These are phyloP conservation scores for Mycena metata DNA, from an alignment of 768 basidiomycete species.

Conservation along the genomic window DNA sequence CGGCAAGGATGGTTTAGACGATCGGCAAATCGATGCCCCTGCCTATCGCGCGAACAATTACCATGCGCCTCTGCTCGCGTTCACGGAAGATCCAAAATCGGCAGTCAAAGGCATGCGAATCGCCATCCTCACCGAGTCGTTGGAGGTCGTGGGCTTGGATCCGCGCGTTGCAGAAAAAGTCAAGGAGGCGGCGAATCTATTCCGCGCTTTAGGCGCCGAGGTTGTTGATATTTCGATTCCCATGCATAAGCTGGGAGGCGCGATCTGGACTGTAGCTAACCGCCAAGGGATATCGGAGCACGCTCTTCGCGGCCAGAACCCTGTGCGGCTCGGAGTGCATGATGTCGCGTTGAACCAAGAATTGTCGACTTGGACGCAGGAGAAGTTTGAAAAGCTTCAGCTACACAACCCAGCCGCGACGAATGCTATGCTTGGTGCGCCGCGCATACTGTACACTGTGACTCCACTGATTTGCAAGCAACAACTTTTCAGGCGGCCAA, in stretches of 20 bases:
- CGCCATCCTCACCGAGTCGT: slow-evolving; percentile 56
- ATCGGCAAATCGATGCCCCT: slow-evolving; percentile 46
- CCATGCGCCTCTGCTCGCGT: slow-evolving; percentile 50
- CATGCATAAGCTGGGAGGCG: slow-evolving; percentile 43
- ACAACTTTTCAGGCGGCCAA: slow-evolving; percentile 22
- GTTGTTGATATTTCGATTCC: slow-evolving; percentile 58
- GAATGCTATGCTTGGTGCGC: slow-evolving; percentile 21
- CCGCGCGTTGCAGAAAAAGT: slow-evolving; percentile 52
- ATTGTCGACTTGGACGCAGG: slow-evolving; percentile 52
- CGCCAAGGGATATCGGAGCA: slow-evolving; percentile 36
- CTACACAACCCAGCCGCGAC: slow-evolving; percentile 32
- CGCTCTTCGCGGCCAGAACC: slow-evolving; percentile 37
- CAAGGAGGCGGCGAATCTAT: slow-evolving; percentile 48
- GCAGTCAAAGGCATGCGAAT: slow-evolving; percentile 53
- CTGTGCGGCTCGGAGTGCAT: slow-evolving; percentile 49
- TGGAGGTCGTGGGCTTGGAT: slow-evolving; percentile 50
- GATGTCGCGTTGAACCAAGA: slow-evolving; percentile 48
- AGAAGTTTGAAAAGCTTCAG: slow-evolving; percentile 53
- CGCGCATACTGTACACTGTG: no score
- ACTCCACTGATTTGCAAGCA: not conserved
- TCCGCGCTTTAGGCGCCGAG: slow-evolving; percentile 53
- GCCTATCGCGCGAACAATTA: slow-evolving; percentile 32
- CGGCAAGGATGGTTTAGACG: slow-evolving; percentile 60
- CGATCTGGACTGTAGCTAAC: slow-evolving; percentile 31
- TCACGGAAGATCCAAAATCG: slow-evolving; percentile 41